These are phyloP conservation scores for Singerocomus inundabilis DNA, from an alignment of 1,284 basidiomycete species.

Conservation along the genomic window DNA sequence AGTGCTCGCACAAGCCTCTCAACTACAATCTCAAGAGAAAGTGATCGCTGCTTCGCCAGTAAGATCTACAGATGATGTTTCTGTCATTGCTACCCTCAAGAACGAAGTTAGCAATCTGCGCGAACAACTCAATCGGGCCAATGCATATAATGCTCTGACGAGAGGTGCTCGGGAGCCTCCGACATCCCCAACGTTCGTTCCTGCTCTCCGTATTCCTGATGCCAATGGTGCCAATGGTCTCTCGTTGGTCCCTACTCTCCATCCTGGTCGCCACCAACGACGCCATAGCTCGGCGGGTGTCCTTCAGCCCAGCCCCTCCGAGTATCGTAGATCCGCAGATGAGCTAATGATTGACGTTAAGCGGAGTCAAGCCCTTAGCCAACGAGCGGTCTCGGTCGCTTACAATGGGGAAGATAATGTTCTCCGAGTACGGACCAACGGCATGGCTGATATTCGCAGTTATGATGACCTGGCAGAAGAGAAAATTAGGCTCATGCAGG, in stretches of 20 bases:
- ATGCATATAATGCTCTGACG: conserved; percentile 83
- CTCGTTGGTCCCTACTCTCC: conserved; percentile 31
- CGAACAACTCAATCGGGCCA: conserved; percentile 94
- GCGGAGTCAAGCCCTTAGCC: conserved; percentile 72
- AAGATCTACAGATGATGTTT: conserved; percentile 76
- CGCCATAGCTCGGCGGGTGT: conserved; percentile 85
- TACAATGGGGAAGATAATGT: conserved; percentile 77
- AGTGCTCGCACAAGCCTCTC: conserved; percentile 67
- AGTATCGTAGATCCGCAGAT: conserved; percentile 71
- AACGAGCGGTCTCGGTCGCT: conserved; percentile 91
- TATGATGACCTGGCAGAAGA: conserved; percentile 92
- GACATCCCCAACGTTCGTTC: conserved; percentile 79
- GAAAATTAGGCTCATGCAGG: conserved; percentile 92
- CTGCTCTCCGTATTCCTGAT: conserved; percentile 61
- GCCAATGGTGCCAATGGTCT: conserved; percentile 43
- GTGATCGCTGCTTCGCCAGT: conserved; percentile 57
- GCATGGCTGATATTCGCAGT: conserved; percentile 66
- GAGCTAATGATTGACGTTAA: conserved; percentile 79
- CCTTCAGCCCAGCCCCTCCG: conserved; percentile 59
- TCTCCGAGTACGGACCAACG: conserved; percentile 70
- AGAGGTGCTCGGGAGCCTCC: conserved; percentile 72
- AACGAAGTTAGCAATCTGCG: conserved; percentile 89
- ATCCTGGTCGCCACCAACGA: conserved; percentile 62
- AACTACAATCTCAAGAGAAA: conserved; percentile 81
- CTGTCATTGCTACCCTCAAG: conserved; percentile 86